phyloP scores from a whole-genome alignment of 176 grass and related monocot genomes.

The Hyparrhenia diplandra region DNA sequence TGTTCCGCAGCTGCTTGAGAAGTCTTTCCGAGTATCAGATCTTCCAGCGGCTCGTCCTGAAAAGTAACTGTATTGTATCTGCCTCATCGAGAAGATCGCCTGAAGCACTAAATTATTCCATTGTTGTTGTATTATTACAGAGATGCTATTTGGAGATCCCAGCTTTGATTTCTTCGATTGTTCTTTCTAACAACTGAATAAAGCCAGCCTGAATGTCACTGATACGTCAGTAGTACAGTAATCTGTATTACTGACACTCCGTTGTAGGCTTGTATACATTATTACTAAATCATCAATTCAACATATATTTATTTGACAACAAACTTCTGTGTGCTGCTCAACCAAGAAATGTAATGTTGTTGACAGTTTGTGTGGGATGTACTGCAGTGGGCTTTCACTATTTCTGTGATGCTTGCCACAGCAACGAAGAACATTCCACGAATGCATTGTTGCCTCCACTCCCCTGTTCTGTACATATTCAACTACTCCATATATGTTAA shows the following conservation, averaged over 20 bases:
- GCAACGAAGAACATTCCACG: not conserved
- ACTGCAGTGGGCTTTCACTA: not conserved
- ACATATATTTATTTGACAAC: not conserved
- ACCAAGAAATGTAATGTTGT: constrained; percentile 1
- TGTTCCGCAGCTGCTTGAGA: constrained; percentile 55
- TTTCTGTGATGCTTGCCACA: not conserved
- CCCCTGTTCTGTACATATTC: not conserved
- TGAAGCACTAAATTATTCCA: constrained; percentile 25
- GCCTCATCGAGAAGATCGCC: not conserved
- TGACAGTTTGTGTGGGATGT: not conserved
- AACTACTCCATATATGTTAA: not conserved
- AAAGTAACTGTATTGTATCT: constrained; percentile 19
- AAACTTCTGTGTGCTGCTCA: not conserved
- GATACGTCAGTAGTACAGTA: constrained; percentile 11
- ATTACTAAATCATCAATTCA: constrained; percentile 18
- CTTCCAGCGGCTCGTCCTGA: not conserved
- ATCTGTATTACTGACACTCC: constrained; percentile 18
- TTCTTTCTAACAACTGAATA: constrained; percentile 32
- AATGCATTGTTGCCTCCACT: not conserved
- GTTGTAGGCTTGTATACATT: constrained; percentile 13
- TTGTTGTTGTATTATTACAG: constrained; percentile 26
- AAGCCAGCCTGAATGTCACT: constrained; percentile 15
- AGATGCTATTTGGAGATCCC: constrained; percentile 22
- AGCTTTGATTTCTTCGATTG: constrained; percentile 22
- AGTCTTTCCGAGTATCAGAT: constrained; percentile 48